Conservation (phyloP, 2,329 filamentous ascomycete species). For the Dryadomyces quercus-mongolicae region DNA sequence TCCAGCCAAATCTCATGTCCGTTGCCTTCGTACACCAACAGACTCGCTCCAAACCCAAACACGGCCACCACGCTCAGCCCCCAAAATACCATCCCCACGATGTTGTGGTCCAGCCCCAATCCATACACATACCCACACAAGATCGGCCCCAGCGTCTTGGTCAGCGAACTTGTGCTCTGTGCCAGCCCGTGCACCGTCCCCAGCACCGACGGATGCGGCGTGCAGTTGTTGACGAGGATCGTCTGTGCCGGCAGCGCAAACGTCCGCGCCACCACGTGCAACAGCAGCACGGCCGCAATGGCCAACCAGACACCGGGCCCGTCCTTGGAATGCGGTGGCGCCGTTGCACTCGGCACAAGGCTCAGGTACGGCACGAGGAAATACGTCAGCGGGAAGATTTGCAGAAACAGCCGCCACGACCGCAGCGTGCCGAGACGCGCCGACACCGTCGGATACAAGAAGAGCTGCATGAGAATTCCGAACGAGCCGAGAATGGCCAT, state of each 20-base stretch:
- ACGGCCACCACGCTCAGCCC: conserved; percentile 36
- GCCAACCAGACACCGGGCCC: conserved; percentile 51
- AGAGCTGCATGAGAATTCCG: conserved; percentile 61
- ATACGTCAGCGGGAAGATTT: conserved; percentile 61
- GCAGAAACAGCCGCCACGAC: conserved; percentile 56
- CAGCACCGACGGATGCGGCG: conserved; percentile 42
- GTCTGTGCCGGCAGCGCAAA: conserved; percentile 50
- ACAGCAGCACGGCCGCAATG: conserved; percentile 46
- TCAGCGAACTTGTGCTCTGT: conserved; percentile 46
- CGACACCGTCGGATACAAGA: conserved; percentile 59
- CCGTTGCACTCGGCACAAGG: conserved; percentile 45
- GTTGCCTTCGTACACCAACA: conserved; percentile 43
- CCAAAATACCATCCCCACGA: conserved; percentile 51
- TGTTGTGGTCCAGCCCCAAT: conserved; percentile 39
- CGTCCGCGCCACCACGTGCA: conserved; percentile 63
- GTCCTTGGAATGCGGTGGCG: conserved; percentile 37
- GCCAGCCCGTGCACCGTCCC: conserved; percentile 45
- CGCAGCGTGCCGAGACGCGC: conserved; percentile 53
- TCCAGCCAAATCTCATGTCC: conserved; percentile 55
- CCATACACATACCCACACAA: conserved; percentile 51
- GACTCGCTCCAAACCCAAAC: conserved; percentile 35
- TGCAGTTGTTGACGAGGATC: conserved; percentile 49
- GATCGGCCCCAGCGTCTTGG: conserved; percentile 47
- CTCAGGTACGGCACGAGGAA: conserved; percentile 58
- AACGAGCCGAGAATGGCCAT: conserved; percentile 66